A percentile compares a stretch with the other conserved stretches of the same genome.
Evolutionary conservation across 257 asterid genomes (phyloP).

Genomic region (Voacanga thouarsii): DNA sequence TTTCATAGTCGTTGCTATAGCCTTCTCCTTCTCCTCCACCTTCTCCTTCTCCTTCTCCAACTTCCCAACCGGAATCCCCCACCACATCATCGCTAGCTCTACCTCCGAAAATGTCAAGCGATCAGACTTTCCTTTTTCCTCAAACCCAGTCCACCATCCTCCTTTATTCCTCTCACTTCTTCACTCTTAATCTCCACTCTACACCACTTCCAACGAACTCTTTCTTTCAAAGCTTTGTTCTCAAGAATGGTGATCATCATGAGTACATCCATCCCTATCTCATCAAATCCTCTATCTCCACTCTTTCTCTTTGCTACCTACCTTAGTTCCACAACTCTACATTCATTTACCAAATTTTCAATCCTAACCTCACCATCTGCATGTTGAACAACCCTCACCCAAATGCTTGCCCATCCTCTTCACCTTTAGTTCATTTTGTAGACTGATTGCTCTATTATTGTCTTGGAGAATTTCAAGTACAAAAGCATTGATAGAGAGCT

Average conservation of each 20-base stretch:
- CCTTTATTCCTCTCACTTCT: conserved; percentile 75
- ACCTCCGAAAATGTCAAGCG: not conserved
- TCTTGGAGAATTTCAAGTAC: conserved; percentile 67
- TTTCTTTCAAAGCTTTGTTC: conserved; percentile 75
- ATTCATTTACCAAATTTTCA: conserved; percentile 60
- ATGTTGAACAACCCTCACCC: conserved; percentile 45
- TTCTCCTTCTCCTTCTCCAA: not conserved
- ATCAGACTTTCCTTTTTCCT: conserved; percentile 70
- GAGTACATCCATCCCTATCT: conserved; percentile 85
- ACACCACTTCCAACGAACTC: conserved; percentile 81
- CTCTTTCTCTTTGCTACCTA: conserved; percentile 67
- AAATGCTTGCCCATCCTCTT: conserved; percentile 86
- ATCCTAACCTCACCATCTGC: conserved; percentile 55
- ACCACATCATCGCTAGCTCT: not conserved
- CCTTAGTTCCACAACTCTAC: conserved; percentile 50
- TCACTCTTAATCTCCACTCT: conserved; percentile 60
- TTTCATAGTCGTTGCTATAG: too few relatives aligned
- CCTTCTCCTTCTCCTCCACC: too few relatives aligned
- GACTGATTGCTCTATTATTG: conserved; percentile 37
- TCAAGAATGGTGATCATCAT: conserved; percentile 84
- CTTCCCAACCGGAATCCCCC: conserved; percentile 28
- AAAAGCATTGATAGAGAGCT: conserved; percentile 82
- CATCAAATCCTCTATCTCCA: conserved; percentile 52
- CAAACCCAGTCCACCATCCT: conserved; percentile 62
- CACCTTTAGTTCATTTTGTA: conserved; percentile 63